phyloP scores from a whole-genome alignment of 2,329 filamentous ascomycete species.

The Talaromyces sp. region DNA sequence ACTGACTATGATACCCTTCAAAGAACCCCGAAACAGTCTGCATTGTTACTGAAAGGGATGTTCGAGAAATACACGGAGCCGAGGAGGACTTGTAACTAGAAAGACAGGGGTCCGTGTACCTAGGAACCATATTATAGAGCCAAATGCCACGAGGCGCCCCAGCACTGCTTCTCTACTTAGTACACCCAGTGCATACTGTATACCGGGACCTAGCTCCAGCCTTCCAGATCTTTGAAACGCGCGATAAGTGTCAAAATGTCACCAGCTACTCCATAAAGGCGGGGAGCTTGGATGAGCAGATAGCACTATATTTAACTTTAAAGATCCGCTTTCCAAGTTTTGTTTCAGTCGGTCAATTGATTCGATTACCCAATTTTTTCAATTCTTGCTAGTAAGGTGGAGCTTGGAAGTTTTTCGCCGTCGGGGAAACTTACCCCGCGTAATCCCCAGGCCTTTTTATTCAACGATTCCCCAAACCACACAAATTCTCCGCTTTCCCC shows the following conservation, averaged over 20 bases:
- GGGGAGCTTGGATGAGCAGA: neutral
- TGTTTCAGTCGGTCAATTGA: neutral
- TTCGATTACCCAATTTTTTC: neutral
- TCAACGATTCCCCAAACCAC: neutral
- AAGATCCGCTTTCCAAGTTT: neutral
- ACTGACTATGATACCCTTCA: conserved; percentile 27
- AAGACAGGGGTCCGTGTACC: neutral
- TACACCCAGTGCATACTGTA: neutral
- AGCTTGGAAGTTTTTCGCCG: neutral
- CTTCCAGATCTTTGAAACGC: neutral
- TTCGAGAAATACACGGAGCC: conserved; percentile 16
- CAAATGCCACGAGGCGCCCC: neutral
- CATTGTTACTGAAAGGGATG: conserved; percentile 22
- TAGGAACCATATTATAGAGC: neutral
- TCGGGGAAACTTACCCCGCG: neutral
- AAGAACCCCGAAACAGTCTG: conserved; percentile 29
- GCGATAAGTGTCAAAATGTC: neutral
- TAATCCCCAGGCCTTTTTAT: neutral
- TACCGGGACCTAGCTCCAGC: neutral
- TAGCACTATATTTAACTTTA: neutral
- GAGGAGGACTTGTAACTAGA: neutral
- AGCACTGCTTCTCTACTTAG: neutral
- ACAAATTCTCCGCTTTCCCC: neutral
- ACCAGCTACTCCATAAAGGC: neutral
- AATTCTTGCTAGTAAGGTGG: neutral